phyloP scores from a whole-genome alignment of 176 grass and related monocot species.

The Puya raimondii region DNA sequence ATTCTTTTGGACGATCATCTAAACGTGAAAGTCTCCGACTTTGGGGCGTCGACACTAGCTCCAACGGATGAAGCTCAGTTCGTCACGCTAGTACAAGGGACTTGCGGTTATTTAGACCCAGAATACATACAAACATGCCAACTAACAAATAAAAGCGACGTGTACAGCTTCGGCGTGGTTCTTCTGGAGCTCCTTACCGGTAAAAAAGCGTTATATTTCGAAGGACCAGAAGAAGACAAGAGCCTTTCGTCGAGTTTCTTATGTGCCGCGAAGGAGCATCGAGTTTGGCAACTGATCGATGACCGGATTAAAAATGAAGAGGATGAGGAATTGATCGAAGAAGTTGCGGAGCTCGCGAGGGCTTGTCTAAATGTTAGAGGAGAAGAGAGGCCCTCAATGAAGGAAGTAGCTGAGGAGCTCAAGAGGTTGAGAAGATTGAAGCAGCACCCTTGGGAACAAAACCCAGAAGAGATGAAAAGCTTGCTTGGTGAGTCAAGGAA shows the following conservation, averaged over 20 bases:
- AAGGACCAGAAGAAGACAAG: no score
- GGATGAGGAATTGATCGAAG: not conserved
- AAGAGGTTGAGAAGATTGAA: not conserved
- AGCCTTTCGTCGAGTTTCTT: no score
- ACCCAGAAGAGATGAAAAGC: not conserved
- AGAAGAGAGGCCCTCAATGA: not conserved
- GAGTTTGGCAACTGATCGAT: not conserved
- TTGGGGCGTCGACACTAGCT: not conserved
- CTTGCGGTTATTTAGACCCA: not conserved
- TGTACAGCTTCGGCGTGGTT: constrained; percentile 98
- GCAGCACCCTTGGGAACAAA: not conserved
- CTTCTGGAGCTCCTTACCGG: constrained; percentile 47
- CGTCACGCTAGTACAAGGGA: not conserved
- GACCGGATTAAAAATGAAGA: not conserved
- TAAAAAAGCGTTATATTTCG: not conserved
- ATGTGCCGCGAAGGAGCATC: not conserved
- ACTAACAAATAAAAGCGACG: constrained; percentile 34
- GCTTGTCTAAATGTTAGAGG: not conserved
- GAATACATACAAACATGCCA: not conserved
- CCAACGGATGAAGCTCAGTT: not conserved
- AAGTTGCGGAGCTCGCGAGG: not conserved
- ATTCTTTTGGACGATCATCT: not conserved
- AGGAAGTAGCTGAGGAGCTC: not conserved
- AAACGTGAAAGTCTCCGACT: not conserved
- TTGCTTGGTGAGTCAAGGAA: not conserved